Evolutionary conservation across 2,329 filamentous ascomycete species (phyloP), one percentile per base, ranked within the genome.

Genomic region (Neurospora sp.): DNA sequence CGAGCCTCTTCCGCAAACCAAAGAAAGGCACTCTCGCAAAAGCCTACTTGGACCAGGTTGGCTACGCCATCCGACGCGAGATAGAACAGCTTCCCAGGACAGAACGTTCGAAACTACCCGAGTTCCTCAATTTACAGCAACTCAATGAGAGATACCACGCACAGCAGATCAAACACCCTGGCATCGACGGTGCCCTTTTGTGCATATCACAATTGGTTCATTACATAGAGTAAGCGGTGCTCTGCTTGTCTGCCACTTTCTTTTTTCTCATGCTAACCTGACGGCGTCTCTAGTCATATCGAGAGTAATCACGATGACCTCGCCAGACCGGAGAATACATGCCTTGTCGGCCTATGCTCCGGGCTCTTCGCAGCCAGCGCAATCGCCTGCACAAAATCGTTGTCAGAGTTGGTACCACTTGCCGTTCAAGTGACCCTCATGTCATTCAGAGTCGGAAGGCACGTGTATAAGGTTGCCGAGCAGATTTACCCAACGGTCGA

Each of bases 281-380:
- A 37, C 46, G n/a, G 28, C 8, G 15, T 43, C 23, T 28, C 72
- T 52, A 86, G 84, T 73, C 82, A 84, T 69, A 80, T 80, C 39
- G 84, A 86, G 74, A 85, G 84, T 83, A 80, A 87, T 82, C 82
- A 85, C 79, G 77, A 84, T 78, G 81, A 88, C 84, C 79, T 81
- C 78, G 77, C 86, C 76, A 72, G 80, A 75, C 77, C 83, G 77
- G 76, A 82, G 76, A 78, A 87, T 80, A 86, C 83, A 15, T 81
- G 85, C 75, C 81, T 89, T 33, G 83, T 91, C 37, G 89, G 89
- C 70, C 84, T 92, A 62, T 91, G 89, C 82, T 90, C 88, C 52
- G 90, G 90, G 68, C 82, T 90, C 28, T 86, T 92, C 74, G 89
- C 89, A n/a, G 89, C 88, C n/a, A 82, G 86, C 12, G 89, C 88